Conservation (phyloP, 768 basidiomycete species). For the Wakefieldia striispora region DNA sequence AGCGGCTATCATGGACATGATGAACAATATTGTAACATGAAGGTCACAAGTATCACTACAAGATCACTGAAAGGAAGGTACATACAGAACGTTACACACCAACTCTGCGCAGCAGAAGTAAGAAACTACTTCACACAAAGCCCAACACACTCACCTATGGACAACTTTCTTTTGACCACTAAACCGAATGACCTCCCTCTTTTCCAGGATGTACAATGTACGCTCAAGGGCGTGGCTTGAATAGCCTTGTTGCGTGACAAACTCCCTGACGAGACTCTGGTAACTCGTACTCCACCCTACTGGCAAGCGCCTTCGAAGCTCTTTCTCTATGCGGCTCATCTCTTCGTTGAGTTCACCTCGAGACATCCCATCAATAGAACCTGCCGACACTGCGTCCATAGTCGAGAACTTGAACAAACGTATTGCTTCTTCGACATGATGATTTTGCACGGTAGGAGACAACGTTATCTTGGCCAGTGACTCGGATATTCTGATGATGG, state of each 20-base stretch:
- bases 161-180: conserved; percentile 54
- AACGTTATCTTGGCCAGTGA: conserved; percentile 93
- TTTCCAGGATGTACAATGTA: conserved; percentile 89
- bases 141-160: conserved; percentile 36
- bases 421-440: conserved; percentile 98
- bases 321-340: conserved; percentile 86
- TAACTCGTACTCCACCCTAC: conserved; percentile 98
- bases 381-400: conserved; percentile 97
- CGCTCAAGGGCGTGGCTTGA: conserved; percentile 89
- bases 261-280: conserved; percentile 88
- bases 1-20: too few species aligned
- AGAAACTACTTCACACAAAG: not conserved
- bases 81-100: conserved; percentile 22
- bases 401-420: conserved; percentile 98
- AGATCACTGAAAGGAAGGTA: too few species aligned
- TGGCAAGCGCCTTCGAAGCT: conserved; percentile 77
- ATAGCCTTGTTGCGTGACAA: conserved; percentile 90
- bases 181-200: conserved; percentile 92
- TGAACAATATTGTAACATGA: too few species aligned
- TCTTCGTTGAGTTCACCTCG: conserved; percentile 92
- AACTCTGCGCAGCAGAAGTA: conserved; percentile 21
- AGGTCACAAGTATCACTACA: too few species aligned
- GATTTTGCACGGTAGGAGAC: conserved; percentile 78
- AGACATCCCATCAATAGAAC: conserved; percentile 89
- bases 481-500: conserved; percentile 98